These are phyloP conservation scores for Pythium oligandrum DNA, from an alignment of 352 stramenopile species.

Conservation along the genomic window DNA sequence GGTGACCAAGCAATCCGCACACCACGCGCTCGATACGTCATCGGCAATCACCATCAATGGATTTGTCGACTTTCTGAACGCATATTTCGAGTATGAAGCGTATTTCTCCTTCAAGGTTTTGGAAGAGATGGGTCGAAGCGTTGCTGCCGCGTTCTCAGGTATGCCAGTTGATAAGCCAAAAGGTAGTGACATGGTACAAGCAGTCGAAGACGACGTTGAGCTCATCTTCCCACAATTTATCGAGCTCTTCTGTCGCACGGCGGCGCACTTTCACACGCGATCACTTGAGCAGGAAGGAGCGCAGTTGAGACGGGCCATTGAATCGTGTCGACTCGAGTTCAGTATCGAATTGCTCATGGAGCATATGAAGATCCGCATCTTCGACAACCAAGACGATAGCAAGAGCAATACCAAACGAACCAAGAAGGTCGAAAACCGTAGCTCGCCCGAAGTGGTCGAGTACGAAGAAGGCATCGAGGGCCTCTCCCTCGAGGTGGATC, in stretches of 20 bases:
- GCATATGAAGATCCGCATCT: constrained; percentile 40
- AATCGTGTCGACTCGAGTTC: constrained; percentile 59
- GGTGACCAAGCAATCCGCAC: constrained; percentile 9
- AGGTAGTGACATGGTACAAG: background rate
- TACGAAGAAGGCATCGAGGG: constrained; percentile 2
- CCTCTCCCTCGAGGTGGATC: constrained; percentile 7
- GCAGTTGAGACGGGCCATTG: constrained; percentile 43
- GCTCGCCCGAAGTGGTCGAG: constrained; percentile 1
- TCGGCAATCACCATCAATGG: constrained; percentile 53
- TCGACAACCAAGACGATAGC: background rate
- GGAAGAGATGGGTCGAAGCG: constrained; percentile 6
- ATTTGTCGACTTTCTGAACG: constrained; percentile 75
- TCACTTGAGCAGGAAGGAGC: constrained; percentile 40
- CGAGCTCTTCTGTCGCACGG: constrained; percentile 59
- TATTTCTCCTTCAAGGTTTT: constrained; percentile 53
- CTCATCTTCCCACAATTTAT: constrained; percentile 61
- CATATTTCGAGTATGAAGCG: constrained; percentile 75
- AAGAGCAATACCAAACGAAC: background rate
- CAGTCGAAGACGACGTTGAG: constrained; percentile 1
- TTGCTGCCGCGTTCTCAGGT: constrained; percentile 3
- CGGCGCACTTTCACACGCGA: constrained; percentile 42
- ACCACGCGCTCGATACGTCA: constrained; percentile 13
- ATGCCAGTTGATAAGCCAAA: background rate
- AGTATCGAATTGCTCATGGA: constrained; percentile 53
- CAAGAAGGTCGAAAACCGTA: background rate